These are phyloP conservation scores for Entoloma clypeatum DNA, from an alignment of 1,284 basidiomycete genomes.

Conservation along the genomic window DNA sequence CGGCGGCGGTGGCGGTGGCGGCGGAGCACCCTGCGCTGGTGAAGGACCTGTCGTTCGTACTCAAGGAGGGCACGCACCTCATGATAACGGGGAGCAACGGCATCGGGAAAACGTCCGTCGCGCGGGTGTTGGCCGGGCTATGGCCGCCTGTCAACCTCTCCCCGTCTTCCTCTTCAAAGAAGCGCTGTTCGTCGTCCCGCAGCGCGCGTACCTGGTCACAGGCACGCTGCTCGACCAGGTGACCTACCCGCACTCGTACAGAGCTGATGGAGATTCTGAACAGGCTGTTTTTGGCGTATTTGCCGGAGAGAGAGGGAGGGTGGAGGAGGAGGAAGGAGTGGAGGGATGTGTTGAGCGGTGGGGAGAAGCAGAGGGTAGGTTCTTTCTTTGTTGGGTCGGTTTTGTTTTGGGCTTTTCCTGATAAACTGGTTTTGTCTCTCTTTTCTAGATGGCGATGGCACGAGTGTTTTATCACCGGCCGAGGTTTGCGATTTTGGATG, in stretches of 20 bases:
- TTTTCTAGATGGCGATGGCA: slow-evolving; percentile 75
- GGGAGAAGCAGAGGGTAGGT: slow-evolving; percentile 88
- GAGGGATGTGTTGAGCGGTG: slow-evolving; percentile 92
- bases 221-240: slow-evolving; percentile 87
- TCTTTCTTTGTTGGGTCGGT: slow-evolving; percentile 1
- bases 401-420: slow-evolving; percentile 4
- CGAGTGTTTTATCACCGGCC: slow-evolving; percentile 84
- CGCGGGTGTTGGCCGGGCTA: slow-evolving; percentile 85
- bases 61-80: slow-evolving; percentile 81
- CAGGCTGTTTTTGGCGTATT: slow-evolving; percentile 81
- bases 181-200: slow-evolving; percentile 86
- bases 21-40: slow-evolving; percentile 67
- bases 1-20: slow-evolving; percentile 12
- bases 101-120: slow-evolving; percentile 92
- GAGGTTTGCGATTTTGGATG: slow-evolving; percentile 72
- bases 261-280: slow-evolving; percentile 75
- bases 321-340: slow-evolving; percentile 92
- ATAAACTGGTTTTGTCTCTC: slow-evolving; percentile 8
- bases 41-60: slow-evolving; percentile 65
- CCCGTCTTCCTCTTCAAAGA: too few species aligned
- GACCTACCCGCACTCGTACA: slow-evolving; percentile 82
- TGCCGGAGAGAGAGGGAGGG: slow-evolving; percentile 87
- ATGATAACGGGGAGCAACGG: slow-evolving; percentile 94
- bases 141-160: too few species aligned
- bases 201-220: slow-evolving; percentile 86